Base-by-base conservation (phyloP, 2,329 filamentous ascomycete genomes). In the Coniosporium tulheliwenetii region DNA sequence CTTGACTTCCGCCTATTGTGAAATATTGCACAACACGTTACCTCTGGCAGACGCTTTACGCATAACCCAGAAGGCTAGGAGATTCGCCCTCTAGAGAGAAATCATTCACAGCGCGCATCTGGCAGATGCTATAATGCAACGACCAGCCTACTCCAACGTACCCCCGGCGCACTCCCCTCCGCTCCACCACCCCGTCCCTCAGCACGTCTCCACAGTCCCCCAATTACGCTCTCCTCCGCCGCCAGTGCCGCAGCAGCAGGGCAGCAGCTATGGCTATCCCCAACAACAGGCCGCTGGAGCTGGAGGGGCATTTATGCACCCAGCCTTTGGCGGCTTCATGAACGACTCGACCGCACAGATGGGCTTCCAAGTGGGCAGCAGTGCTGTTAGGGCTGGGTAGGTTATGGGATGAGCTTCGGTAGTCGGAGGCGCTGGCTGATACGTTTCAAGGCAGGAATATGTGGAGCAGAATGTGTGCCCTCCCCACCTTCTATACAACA, bases 121-220 rank as follows among this genome's bases (percentile, higher is more conserved):
- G 19, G 7, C 19, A 7, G 7, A 26, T 26, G 19, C 19, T 7
- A 26, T 57, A 45, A 95, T 95, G 89, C 89, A 95, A 66, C 82
- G 86, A 60, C 72, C 80, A 58, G 71, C 77, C 41, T 94, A 91
- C 66, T 77, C 77, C 46, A 61, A 62, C 61, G 83, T 87, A 56
- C 69, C 73, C 48, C 76, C 75, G 29, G 76, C 77, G 44, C 75
- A 79, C 52, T 94, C 86, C 57, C 89, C 87, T 58, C 87, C 89
- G 49, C 78, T 96, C 52, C 91, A 96, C 64, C 91, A 96, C 60
- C 91, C 91, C 43, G 86, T 96, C 44, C 91, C 91, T 46, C 91
- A 98, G 64, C 91, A 98, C 71, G 89, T 96, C 54, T 96, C 91
- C 57, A 93, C 87, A 43, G 91, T 98, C 39, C 91, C 91, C 36